Conservation (phyloP, 495 filamentous ascomycete genomes). For the Astrothelium macrocarpum region DNA sequence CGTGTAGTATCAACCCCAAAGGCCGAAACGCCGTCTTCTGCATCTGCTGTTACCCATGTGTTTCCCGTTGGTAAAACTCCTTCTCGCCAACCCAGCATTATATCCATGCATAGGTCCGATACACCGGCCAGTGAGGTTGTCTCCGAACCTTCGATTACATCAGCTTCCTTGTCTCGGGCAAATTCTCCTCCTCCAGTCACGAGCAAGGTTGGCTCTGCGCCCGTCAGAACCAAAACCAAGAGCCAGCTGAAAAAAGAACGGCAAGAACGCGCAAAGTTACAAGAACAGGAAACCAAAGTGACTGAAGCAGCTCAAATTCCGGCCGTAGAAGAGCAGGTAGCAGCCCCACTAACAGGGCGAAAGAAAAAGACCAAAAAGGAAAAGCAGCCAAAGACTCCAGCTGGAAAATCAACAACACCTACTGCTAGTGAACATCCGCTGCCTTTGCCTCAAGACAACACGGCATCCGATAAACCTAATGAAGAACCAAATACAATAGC, state of each 20-base stretch:
- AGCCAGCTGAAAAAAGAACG: conserved; percentile 83
- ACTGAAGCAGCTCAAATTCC: conserved; percentile 43
- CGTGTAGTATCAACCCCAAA: conserved; percentile 66
- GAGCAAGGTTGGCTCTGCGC: conserved; percentile 61
- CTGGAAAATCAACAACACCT: conserved; percentile 29
- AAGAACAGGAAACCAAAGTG: conserved; percentile 51
- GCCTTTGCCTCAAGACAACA: conserved; percentile 25
- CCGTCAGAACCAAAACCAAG: conserved; percentile 74
- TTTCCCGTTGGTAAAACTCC: conserved; percentile 32
- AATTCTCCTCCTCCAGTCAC: conserved; percentile 53
- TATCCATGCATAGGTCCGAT: conserved; percentile 57
- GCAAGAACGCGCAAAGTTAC: conserved; percentile 49
- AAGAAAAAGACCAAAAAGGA: conserved; percentile 66
- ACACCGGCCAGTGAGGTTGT: conserved; percentile 68
- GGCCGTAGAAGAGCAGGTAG: conserved; percentile 50
- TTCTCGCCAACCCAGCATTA: conserved; percentile 50
- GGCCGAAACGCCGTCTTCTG: conserved; percentile 46
- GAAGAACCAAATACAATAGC: conserved; percentile 24
- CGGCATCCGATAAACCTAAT: conserved; percentile 11
- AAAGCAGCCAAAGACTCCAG: conserved; percentile 53
- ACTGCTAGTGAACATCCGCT: conserved; percentile 35
- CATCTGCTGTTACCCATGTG: conserved; percentile 25
- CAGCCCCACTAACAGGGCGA: conserved; percentile 73
- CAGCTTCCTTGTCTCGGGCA: conserved; percentile 71
- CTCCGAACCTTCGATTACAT: conserved; percentile 55